Base-by-base conservation (phyloP, 2,329 filamentous ascomycete genomes). In the Karstenula rhodostoma region DNA sequence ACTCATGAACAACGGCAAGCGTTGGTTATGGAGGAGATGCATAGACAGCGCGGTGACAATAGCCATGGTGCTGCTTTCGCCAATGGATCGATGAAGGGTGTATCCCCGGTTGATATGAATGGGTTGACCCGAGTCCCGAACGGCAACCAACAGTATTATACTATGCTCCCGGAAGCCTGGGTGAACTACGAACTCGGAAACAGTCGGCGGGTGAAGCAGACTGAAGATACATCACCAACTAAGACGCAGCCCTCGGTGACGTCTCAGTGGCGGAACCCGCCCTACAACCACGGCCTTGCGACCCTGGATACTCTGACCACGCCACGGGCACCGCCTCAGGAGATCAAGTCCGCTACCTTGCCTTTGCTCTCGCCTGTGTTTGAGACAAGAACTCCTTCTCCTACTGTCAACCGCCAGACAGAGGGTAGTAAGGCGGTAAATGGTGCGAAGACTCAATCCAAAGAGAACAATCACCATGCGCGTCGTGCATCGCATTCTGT, bases 351-450 rank as follows among this genome's bases (percentile, higher is more conserved):
- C 5, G 75, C 77, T 22, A 73, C 70, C 84, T 66, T 77, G 10
- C 81, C 82, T 4, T 63, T 84, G 23, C 81, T 94, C 2, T 93
- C 91, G 0, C 91, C 91, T 0, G 90, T 93, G 0, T 90, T 90
- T 56, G 91, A 93, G 78, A 85, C 86, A 6, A 84, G 85, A n/a
- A 90, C 89, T 0, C 89, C 90, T 2, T 92, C 90, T 1, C 90
- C 90, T 1, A 90, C 84, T 3, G 81, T 84, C 13, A 79, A 80
- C 57, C 83, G 89, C 57, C 72, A 75, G 19, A 55, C 65, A 5
- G 73, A 77, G 9, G 50, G 63, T 6, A 61, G 51, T 35, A 78
- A 76, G 61, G 48, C 66, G n/a, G 55, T 61, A 6, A 77, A 77
- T 55, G 72, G 71, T 43, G 60, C 32, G 19, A 77, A 75, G 57